These are phyloP conservation scores for Sicyos edulis DNA, from an alignment of 306 rosid species.

Conservation along the genomic window DNA sequence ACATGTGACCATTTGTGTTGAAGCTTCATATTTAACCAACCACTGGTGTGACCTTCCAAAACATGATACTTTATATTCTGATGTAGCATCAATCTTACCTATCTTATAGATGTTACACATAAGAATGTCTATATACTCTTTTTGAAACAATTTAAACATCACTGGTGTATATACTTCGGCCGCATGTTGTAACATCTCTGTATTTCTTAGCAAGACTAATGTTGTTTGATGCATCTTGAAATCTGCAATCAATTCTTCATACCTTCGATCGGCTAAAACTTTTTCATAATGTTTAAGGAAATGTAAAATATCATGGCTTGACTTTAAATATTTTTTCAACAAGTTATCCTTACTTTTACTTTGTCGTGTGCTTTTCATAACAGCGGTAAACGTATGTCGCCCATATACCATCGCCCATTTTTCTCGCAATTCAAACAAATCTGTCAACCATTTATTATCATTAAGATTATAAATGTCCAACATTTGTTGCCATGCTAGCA, in stretches of 20 bases:
- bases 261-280: conserved; percentile 3
- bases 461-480: no score
- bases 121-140: neutral
- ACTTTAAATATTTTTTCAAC: conserved; percentile 15
- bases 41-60: neutral
- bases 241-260: no score
- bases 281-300: conserved; percentile 18
- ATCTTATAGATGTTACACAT: conserved; percentile 1
- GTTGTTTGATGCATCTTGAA: conserved; percentile 7
- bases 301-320: conserved; percentile 1
- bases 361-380: conserved; percentile 6
- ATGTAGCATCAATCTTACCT: neutral
- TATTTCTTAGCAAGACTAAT: neutral
- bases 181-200: conserved; percentile 10
- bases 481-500: no score
- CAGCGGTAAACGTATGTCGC: neutral
- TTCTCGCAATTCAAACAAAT: conserved; percentile 3
- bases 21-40: neutral
- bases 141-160: neutral
- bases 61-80: conserved; percentile 10
- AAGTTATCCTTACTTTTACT: neutral
- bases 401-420: neutral
- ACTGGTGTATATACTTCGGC: neutral
- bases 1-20: neutral
- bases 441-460: no score